Evolutionary conservation across 306 rosid species (phyloP), one percentile per base, ranked within the genome.

Genomic region (Macrotyloma uniflorum): DNA sequence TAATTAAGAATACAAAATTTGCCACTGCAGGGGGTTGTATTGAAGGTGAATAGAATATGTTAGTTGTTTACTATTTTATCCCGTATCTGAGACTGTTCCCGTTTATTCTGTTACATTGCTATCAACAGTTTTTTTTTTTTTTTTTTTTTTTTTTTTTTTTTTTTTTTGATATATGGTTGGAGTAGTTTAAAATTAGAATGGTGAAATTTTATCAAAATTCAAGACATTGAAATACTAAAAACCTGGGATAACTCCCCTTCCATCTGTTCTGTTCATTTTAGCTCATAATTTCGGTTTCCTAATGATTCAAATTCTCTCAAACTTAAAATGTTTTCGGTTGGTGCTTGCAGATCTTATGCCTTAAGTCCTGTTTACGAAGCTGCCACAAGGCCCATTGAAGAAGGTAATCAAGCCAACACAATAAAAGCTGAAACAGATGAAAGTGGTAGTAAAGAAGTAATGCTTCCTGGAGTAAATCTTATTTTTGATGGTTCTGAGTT

Each of bases 391-490:
- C 80, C 92, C 12, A 70, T 88, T 40, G 97, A 93, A 82, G 98
- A 90, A 80, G 49, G 74, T 70, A 40, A 86, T 42, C 70, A 81
- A 45, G 38, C 62, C 71, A 77, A 67, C 83, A 22, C 85, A n/a
- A 50, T 79, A 23, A 91, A 89, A 90, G 53, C 79, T 50, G 98
- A 93, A 62, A 47, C 88, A 79, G 96, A 90, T 78, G 98, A 93
- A 84, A 81, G 71, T 49, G 91, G 88, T 75, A 88, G 88, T 86
- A 88, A 86, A 90, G 97, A 91, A 55, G 97, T 86, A 23, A 84
- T 85, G 66, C 96, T 85, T 80, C 98, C 98, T 4, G 98, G 97
- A 38, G 96, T 90, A 15, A 91, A 91, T 84, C 93, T 93, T 85
- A 68, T 93, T 77, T 93, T 90, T 77, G 97, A 93, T 77, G 96